These are phyloP conservation scores for Mycena maculata DNA, from an alignment of 768 basidiomycete species.

Conservation along the genomic window DNA sequence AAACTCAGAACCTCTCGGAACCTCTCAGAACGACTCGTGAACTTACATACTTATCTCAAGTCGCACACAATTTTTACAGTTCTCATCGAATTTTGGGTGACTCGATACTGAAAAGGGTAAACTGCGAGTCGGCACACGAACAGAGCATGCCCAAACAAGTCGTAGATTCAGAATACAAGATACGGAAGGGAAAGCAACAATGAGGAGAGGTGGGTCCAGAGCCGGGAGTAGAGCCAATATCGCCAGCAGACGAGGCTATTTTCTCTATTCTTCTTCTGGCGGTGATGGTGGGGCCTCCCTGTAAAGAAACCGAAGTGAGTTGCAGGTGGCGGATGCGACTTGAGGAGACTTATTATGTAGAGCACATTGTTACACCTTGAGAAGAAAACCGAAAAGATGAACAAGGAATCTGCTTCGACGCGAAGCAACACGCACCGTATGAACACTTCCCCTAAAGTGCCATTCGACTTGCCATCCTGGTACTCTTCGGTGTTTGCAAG, in stretches of 20 bases:
- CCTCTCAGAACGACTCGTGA: no score
- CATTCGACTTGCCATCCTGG: conserved; percentile 95
- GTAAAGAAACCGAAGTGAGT: conserved; percentile 54
- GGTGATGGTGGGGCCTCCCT: conserved; percentile 83
- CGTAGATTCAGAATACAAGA: conserved; percentile 23
- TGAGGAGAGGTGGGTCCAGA: no score
- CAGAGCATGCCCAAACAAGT: no score
- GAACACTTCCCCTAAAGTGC: conserved; percentile 98
- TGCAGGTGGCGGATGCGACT: conserved; percentile 5
- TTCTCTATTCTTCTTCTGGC: conserved; percentile 54
- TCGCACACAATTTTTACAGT: no score
- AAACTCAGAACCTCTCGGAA: no score
- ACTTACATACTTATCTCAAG: no score
- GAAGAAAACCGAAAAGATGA: conserved; percentile 26
- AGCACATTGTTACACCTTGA: conserved; percentile 93
- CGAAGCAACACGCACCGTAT: conserved; percentile 75
- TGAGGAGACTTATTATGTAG: conserved; percentile 84
- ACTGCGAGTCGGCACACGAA: no score
- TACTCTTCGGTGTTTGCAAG: conserved; percentile 99
- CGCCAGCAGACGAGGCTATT: conserved; percentile 14
- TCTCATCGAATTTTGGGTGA: no score
- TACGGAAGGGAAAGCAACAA: neutral
- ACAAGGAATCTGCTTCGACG: conserved; percentile 15
- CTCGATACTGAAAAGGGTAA: no score
- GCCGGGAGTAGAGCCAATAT: neutral